Evolutionary conservation across 805 yeast genomes (phyloP), one percentile per base, ranked within the genome.

Genomic region (Candida chilensis): DNA sequence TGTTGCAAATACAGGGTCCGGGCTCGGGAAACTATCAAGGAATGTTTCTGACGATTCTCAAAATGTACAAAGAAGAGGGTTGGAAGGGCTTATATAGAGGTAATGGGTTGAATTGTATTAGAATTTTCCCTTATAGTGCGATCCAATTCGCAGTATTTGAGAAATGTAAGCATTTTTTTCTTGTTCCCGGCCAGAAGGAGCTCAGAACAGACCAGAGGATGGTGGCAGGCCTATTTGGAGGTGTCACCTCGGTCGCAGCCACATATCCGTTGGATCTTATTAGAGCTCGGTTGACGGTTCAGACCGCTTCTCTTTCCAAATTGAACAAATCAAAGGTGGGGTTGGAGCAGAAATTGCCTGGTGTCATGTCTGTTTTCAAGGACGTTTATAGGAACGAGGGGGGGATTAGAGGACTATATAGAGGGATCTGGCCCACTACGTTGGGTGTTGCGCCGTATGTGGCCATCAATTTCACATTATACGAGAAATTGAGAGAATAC

Each of bases 361-460:
- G 94, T 0, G 78, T 87, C 44, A 51, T 67, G 52, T 54, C 60
- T 8, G 67, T 86, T 2, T 48, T 83, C 33, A 43, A 38, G 20
- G 57, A 64, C 12, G 85, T 87, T 14, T 84, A 82, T 53, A 44
- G 42, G 11, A 68, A 65, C 11, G 98, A 90, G 55, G 97, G 97
- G 21, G 95, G 96, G 0, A 16, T 85, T 6, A 37, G 48, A 2
- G 94, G 87, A 0, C 60, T 90, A 11, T 90, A 84, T 49, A 65
- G 88, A 30, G 98, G 98, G 3, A 63, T 88, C 9, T 61, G 78
- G 37, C 95, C 97, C n/a, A 90, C 97, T 0, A 74, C 88, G 2
- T 56, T 84, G 34, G 96, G 97, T 2, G 96, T 92, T 14, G 96
- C 95, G 1, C 96, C 97, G 1, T 92, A 88, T 47, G 96, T 86